Evolutionary conservation across 306 rosid genomes (phyloP).

Genomic region (Fragaria ananassa): DNA sequence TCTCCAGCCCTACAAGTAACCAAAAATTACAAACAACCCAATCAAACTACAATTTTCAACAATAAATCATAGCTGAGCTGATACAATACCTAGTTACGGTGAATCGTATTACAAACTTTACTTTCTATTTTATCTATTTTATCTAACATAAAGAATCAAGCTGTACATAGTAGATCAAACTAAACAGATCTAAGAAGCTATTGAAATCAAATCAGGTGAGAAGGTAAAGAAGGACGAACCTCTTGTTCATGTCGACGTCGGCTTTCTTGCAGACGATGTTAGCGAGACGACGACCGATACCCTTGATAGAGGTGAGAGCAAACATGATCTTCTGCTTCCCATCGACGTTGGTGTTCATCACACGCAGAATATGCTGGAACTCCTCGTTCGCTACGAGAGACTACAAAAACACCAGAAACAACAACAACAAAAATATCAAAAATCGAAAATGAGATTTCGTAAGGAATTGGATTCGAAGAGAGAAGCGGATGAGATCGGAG

Average conservation of each 20-base stretch:
- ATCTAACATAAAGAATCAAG: too few relatives aligned
- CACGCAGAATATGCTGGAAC: conserved; percentile 69
- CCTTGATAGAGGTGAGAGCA: conserved; percentile 64
- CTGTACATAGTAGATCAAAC: neutral
- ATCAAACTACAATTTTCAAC: too few relatives aligned
- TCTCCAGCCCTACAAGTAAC: conserved; percentile 61
- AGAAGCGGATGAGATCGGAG: neutral
- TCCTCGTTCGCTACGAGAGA: conserved; percentile 64
- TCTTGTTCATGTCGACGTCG: conserved; percentile 58
- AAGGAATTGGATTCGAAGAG: neutral
- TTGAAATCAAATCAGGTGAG: too few relatives aligned
- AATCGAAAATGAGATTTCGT: neutral
- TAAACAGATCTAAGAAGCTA: neutral
- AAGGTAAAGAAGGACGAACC: conserved; percentile 17
- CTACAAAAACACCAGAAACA: conserved; percentile 24
- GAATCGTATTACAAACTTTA: too few relatives aligned
- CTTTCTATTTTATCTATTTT: too few relatives aligned
- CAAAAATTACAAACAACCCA: too few relatives aligned
- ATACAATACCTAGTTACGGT: too few relatives aligned
- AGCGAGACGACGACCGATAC: conserved; percentile 63
- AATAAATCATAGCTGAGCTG: too few relatives aligned
- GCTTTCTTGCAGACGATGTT: conserved; percentile 67
- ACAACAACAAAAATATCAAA: neutral
- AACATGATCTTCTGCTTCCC: conserved; percentile 67
- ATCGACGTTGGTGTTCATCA: conserved; percentile 60